A percentile compares a stretch with the other conserved stretches of the same genome.
Conservation (phyloP, 2,329 filamentous ascomycete species). For the Fusarium sp. region DNA sequence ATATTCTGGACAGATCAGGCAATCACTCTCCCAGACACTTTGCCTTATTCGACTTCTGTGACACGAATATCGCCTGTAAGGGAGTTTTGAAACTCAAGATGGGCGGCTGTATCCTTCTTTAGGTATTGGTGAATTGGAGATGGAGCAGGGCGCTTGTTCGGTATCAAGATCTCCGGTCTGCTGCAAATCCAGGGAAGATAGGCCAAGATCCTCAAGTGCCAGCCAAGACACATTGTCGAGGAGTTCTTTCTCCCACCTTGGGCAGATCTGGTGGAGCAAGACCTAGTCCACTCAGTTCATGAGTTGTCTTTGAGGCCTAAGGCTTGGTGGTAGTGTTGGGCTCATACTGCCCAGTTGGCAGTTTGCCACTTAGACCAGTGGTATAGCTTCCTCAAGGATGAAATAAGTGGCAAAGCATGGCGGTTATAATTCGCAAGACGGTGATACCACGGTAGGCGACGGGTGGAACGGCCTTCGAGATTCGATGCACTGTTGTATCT, state of each 20-base stretch:
- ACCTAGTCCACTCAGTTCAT: too few relatives aligned
- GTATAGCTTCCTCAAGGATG: background rate
- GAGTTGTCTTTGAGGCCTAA: too few relatives aligned
- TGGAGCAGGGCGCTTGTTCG: background rate
- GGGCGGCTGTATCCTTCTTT: background rate
- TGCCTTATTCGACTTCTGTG: background rate
- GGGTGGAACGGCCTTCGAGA: background rate
- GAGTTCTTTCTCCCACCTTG: too few relatives aligned
- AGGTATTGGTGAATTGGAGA: accelerated
- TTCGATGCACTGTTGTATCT: too few relatives aligned
- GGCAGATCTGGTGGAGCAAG: too few relatives aligned
- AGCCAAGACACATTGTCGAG: background rate
- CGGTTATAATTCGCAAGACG: background rate
- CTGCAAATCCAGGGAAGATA: background rate
- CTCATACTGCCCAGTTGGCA: background rate
- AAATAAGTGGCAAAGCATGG: background rate
- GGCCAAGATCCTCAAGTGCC: background rate
- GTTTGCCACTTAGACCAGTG: background rate
- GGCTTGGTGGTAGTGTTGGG: too few relatives aligned
- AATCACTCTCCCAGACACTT: background rate
- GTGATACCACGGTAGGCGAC: background rate
- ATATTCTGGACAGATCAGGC: background rate
- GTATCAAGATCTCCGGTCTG: background rate
- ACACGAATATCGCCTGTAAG: background rate
- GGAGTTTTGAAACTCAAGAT: background rate